Conservation (phyloP, 768 basidiomycete genomes). For the Psilocybe tampanensis region DNA sequence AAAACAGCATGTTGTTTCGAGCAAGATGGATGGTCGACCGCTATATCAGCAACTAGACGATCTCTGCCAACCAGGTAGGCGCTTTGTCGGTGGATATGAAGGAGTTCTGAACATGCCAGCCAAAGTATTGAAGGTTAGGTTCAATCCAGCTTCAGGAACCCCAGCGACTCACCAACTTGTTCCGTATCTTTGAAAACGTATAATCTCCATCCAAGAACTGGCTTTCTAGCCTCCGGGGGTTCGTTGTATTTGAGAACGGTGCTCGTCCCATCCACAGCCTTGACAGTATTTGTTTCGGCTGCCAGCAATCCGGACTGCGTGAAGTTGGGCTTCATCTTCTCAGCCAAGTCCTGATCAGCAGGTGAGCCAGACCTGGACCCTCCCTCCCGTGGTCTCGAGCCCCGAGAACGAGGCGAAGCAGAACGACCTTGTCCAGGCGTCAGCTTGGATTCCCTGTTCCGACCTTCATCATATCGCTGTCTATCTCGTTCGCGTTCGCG, state of each 20-base stretch:
- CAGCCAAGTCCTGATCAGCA: conserved; percentile 32
- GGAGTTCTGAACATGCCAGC: conserved; percentile 59
- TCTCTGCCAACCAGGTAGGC: conserved; percentile 95
- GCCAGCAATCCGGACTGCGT: conserved; percentile 87
- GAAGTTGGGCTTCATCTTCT: conserved; percentile 88
- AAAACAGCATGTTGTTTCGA: conserved; percentile 99
- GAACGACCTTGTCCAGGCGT: conserved; percentile 48
- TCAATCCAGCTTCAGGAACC: background rate
- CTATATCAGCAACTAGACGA: conserved; percentile 80
- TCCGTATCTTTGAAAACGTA: conserved; percentile 98
- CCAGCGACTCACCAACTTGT: conserved; percentile 87
- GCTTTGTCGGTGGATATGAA: conserved; percentile 93
- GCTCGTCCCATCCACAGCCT: conserved; percentile 70
- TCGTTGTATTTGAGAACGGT: conserved; percentile 97
- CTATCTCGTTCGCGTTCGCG: conserved; percentile 45
- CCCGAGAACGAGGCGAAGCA: conserved; percentile 58
- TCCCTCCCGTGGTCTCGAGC: conserved; percentile 38
- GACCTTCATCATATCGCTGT: conserved; percentile 40
- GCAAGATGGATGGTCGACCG: conserved; percentile 93
- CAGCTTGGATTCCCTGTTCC: conserved; percentile 32
- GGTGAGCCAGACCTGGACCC: conserved; percentile 48
- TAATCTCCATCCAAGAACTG: conserved; percentile 85
- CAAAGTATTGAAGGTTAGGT: background rate
- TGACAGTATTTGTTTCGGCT: conserved; percentile 93
- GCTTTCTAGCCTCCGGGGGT: conserved; percentile 96